These are phyloP conservation scores for Mrakia blollopis DNA, from an alignment of 768 basidiomycete genomes.

Conservation along the genomic window DNA sequence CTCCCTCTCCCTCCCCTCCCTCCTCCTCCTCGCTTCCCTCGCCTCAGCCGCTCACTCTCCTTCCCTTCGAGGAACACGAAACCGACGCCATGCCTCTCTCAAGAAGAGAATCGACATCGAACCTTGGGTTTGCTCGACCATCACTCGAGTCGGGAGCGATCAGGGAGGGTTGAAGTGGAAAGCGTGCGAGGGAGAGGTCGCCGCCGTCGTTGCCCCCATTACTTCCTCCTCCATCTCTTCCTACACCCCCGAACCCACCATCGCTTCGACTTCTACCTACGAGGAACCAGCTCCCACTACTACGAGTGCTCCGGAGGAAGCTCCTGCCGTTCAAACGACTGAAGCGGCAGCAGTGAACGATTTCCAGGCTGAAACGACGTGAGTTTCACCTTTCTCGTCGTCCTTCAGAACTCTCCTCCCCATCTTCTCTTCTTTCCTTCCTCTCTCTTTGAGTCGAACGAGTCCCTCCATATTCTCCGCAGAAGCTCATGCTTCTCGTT, in stretches of 20 bases:
- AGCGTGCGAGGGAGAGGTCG: not conserved
- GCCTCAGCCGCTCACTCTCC: not conserved
- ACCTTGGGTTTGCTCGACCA: not conserved
- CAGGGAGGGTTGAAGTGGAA: constrained; percentile 1
- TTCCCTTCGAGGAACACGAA: not conserved
- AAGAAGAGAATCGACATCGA: not conserved
- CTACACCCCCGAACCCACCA: not conserved
- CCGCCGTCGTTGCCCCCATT: not conserved
- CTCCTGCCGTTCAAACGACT: not conserved
- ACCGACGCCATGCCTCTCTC: not conserved
- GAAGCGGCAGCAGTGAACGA: not conserved
- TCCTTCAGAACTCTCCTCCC: not conserved
- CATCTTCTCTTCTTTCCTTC: not conserved
- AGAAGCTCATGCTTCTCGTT: not conserved
- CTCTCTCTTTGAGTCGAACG: not conserved
- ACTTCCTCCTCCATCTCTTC: not conserved
- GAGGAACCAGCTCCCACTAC: constrained; percentile 5
- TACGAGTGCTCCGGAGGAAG: not conserved
- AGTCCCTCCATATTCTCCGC: not conserved
- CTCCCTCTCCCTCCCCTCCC: not conserved
- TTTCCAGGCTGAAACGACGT: not conserved
- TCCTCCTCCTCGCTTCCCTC: not conserved
- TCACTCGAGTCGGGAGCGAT: not conserved
- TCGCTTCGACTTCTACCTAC: not conserved
- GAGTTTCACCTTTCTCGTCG: not conserved